Base-by-base conservation (phyloP, 2,329 filamentous ascomycete genomes). In the Clonostachys rhizophaga region DNA sequence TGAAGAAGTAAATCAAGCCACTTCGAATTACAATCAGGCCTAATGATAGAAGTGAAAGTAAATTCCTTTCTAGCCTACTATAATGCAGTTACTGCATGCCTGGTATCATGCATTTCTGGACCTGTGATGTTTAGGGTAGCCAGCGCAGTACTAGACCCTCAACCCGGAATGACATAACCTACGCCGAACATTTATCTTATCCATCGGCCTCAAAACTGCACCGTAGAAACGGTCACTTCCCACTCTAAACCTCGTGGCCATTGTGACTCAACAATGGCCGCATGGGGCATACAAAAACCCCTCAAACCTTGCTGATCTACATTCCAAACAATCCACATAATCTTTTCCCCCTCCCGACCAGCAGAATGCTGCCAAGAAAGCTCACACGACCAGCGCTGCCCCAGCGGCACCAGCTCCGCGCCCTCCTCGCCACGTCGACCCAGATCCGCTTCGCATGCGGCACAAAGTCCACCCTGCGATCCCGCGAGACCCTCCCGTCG, bases 401-500 rank as follows among this genome's bases (percentile, higher is more conserved):
- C 17, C 13, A 24, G 34, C 14, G 11, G 12, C 39, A n/a, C 36
- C 36, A 39, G 36, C 36, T n/a, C 17, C 36, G 14, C 36, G 36
- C 14, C 17, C 36, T 39, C 36, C 36, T 39, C 36, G 14, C 17
- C 36, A n/a, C 14, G 12, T 39, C 14, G 36, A n/a, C 9, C 14
- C 36, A 39, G 14, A 5, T 18, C 14, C 17, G 17, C 36, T 18
- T 39, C 17, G 14, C 36, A 39, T n/a, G 14, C 36, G 36, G 36
- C 11, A 18, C 36, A 3, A n/a, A 39, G 14, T 3, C 14, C 2
- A 39, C 36, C 36, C 36, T 39, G 36, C 14, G 36, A n/a, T 24
- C 46, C 35, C 53, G 54, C 55, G 74, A 78, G 50, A 76, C 68
- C 4, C 70, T 85, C 49, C 75, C 81, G 10, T 72, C 73, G 35